Evolutionary conservation across 495 filamentous ascomycete genomes (phyloP), one percentile per base, ranked within the genome.

Genomic region (Aspergillus taichungensis): DNA sequence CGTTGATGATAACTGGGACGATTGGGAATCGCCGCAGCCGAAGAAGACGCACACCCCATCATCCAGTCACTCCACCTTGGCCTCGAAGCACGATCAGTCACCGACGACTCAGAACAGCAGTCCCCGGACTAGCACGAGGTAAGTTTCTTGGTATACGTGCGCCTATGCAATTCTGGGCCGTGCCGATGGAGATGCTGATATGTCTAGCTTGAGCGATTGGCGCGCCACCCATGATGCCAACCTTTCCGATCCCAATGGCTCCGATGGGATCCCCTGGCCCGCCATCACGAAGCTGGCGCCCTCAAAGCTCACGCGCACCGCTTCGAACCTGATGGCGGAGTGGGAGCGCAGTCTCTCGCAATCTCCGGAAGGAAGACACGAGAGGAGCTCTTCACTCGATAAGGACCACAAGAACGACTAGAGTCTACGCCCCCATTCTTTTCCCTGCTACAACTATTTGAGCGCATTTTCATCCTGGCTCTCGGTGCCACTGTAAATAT

Each of bases 321-420:
- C 84, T 3, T 77, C 76, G 14, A 79, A 79, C 42, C 66, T 87
- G 45, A 88, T 90, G 78, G 80, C 74, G 40, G 85, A 90, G 53
- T 89, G 84, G 85, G 87, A 92, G 47, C 63, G 66, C 13, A 69
- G 67, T 39, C 60, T 73, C 6, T 64, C 66, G 3, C 55, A 66
- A 13, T 54, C 68, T n/a, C 60, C 61, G 0, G 57, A 67, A 30
- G 54, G 59, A 18, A 47, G 53, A 34, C 35, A 45, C 30, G 53
- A 59, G 28, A 31, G 46, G 6, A 43, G 12, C 35, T 54, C 59
- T 46, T 50, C 59, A 3, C 40, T 45, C 14, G 50, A 56, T 24
- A 67, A 69, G 43, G 61, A 61, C 44, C 59, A 49, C 60, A 68
- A 68, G 51, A 63, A 55, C 40, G 64, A 70, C 49, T 69, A 50